These are phyloP conservation scores for Gossypium raimondii DNA, from an alignment of 345 rosid species.

Conservation along the genomic window DNA sequence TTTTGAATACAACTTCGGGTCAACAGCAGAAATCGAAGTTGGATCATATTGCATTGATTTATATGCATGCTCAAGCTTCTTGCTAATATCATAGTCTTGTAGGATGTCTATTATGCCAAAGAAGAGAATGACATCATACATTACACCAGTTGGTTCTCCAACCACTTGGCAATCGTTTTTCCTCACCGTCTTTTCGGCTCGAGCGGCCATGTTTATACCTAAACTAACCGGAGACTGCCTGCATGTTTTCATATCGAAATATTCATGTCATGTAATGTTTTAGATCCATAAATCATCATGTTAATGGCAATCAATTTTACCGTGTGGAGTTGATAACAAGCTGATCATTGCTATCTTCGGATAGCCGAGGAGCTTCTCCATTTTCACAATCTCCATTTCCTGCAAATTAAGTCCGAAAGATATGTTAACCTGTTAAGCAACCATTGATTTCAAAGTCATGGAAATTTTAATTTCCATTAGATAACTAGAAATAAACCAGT, in stretches of 20 bases:
- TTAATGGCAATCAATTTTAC: neutral
- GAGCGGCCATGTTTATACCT: conserved; percentile 74
- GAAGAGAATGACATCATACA: conserved; percentile 62
- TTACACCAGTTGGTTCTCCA: conserved; percentile 87
- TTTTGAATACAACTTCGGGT: conserved; percentile 87
- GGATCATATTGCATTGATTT: conserved; percentile 96
- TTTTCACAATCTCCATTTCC: neutral
- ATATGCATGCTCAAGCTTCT: conserved; percentile 98
- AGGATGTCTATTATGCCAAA: conserved; percentile 94
- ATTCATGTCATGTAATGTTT: neutral
- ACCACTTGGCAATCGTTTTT: conserved; percentile 57
- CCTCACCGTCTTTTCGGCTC: conserved; percentile 77
- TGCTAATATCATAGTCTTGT: conserved; percentile 97
- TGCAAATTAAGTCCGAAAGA: conserved; percentile 13
- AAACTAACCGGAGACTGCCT: conserved; percentile 65
- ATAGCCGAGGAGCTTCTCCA: conserved; percentile 5
- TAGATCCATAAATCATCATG: neutral
- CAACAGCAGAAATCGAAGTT: conserved; percentile 95
- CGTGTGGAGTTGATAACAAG: neutral
- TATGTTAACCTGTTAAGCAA: conserved; percentile 17
- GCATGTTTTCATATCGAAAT: conserved; percentile 9
- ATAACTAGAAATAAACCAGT: conserved; percentile 43
- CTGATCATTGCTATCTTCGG: neutral
- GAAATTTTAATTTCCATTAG: neutral
- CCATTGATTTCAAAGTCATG: conserved; percentile 13